Evolutionary conservation across 1,284 basidiomycete genomes (phyloP).

Genomic region (Tremellales sp.): DNA sequence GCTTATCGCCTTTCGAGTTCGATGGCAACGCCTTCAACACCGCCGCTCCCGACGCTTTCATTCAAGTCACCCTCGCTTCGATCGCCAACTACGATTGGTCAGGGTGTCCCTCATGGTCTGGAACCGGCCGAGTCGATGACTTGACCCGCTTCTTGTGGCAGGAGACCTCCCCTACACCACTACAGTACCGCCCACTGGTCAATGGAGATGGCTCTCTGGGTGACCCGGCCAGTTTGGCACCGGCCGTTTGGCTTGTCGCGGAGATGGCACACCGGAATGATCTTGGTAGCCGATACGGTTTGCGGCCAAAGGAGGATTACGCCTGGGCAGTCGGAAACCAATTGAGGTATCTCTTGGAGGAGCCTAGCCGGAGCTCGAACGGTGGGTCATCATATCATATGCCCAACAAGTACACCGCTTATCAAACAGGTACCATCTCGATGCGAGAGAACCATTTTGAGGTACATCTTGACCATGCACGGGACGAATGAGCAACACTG

Average conservation of each 20-base stretch:
- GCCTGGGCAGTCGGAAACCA: conserved; percentile 37
- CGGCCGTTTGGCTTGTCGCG: conserved; percentile 26
- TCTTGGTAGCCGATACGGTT: conserved; percentile 3
- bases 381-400: conserved; percentile 7
- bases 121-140: conserved; percentile 1
- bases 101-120: conserved; percentile 5
- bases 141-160: conserved; percentile 9
- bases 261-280: conserved; percentile 15
- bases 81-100: conserved; percentile 18
- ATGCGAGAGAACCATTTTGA: conserved; percentile 37
- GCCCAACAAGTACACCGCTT: background rate
- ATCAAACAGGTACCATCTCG: conserved; percentile 21
- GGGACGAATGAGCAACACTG: no score
- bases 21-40: conserved; percentile 2
- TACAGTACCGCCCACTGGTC: conserved; percentile 15
- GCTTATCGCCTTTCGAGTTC: conserved; percentile 23
- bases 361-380: conserved; percentile 10
- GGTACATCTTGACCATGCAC: no score
- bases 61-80: conserved; percentile 7
- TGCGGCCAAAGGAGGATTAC: conserved; percentile 12
- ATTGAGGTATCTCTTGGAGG: conserved; percentile 18
- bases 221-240: conserved; percentile 27
- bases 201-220: conserved; percentile 29
- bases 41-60: conserved; percentile 14
- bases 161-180: conserved; percentile 6